These are phyloP conservation scores for Prunus mira DNA, from an alignment of 306 rosid genomes.

Conservation along the genomic window DNA sequence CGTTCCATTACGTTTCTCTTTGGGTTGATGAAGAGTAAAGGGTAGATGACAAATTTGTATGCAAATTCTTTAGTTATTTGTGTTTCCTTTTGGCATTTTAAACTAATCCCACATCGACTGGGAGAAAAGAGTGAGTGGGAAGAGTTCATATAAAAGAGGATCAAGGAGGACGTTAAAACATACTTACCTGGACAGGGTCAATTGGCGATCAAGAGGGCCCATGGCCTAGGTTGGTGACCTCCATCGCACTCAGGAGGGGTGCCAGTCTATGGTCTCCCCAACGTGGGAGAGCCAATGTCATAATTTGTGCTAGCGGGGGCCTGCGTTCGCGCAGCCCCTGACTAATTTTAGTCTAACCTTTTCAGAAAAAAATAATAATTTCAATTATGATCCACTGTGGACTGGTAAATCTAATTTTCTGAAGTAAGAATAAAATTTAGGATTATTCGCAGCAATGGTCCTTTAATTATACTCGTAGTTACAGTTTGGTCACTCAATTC, in stretches of 20 bases:
- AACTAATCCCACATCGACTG: constrained; percentile 6
- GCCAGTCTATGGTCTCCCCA: background rate
- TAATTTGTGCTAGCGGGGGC: constrained; percentile 24
- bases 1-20: background rate
- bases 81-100: background rate
- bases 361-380: background rate
- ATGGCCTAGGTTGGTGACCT: constrained; percentile 3
- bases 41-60: background rate
- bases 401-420: no score
- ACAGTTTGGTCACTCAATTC: no score
- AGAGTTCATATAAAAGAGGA: background rate
- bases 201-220: background rate
- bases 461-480: no score
- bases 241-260: background rate
- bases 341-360: background rate
- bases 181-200: constrained; percentile 1
- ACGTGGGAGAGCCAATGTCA: constrained; percentile 19
- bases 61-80: background rate
- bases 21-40: background rate
- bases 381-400: no score
- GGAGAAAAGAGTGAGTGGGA: background rate
- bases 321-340: constrained; percentile 22
- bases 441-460: no score
- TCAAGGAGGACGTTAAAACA: background rate
- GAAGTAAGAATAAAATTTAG: no score